Percentiles rank a stretch among this genome's conserved stretches.
Evolutionary conservation across 2,329 filamentous ascomycete genomes (phyloP).

Genomic region (Apiospora kogelbergensis): DNA sequence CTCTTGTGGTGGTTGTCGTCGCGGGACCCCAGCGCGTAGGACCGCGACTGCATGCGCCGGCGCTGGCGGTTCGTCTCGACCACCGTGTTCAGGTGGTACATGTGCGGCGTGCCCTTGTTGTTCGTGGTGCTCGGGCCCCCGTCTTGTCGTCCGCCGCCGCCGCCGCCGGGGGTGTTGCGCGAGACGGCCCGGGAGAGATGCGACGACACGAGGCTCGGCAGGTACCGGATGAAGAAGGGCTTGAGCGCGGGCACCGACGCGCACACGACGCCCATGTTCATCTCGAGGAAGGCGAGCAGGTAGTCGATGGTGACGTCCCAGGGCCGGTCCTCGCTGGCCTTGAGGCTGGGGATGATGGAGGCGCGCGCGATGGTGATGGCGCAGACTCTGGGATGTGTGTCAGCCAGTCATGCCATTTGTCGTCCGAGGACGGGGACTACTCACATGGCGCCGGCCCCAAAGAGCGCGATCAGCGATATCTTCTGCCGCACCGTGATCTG

Average conservation of each 20-base stretch:
- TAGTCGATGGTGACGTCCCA: constrained; percentile 14
- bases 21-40: constrained; percentile 17
- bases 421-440: background rate
- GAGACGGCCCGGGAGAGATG: background rate
- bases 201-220: constrained; percentile 12
- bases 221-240: constrained; percentile 20
- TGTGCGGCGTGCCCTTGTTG: background rate
- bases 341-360: constrained; percentile 7
- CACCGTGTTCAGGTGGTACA: constrained; percentile 9
- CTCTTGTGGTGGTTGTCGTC: too few species aligned
- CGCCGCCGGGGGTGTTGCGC: background rate
- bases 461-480: constrained; percentile 6
- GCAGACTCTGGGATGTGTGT: background rate
- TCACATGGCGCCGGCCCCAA: background rate
- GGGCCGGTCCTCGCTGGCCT: constrained; percentile 6
- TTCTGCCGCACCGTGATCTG: constrained; percentile 9
- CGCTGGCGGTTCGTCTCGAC: constrained; percentile 16
- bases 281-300: constrained; percentile 10
- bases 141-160: too few species aligned
- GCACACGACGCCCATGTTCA: constrained; percentile 12
- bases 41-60: constrained; percentile 15
- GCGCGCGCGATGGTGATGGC: constrained; percentile 8
- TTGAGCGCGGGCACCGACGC: constrained; percentile 20
- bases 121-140: too few species aligned
- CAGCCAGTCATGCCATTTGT: too few species aligned